These are phyloP conservation scores for Rhodosporidiobolus odoratus DNA, from an alignment of 768 basidiomycete species.

Conservation along the genomic window DNA sequence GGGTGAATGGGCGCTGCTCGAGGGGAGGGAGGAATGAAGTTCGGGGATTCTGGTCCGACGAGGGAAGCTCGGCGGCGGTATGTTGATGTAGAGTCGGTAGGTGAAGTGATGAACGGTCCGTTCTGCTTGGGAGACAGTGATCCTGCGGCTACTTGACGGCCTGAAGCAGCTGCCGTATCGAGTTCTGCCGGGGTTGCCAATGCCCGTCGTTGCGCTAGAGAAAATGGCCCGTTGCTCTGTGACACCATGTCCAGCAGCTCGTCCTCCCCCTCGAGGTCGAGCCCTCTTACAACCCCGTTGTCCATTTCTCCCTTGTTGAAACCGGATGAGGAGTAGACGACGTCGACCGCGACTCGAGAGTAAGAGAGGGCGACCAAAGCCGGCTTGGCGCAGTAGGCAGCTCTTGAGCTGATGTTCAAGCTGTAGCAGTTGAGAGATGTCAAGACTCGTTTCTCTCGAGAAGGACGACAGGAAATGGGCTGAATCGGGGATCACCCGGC, in stretches of 20 bases:
- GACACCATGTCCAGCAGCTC: background rate
- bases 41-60: conserved; percentile 3
- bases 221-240: background rate
- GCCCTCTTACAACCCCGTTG: background rate
- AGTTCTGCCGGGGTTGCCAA: background rate
- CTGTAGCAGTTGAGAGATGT: too few species aligned
- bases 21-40: background rate
- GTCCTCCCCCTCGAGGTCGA: background rate
- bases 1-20: background rate
- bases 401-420: too few species aligned
- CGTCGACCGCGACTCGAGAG: too few species aligned
- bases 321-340: too few species aligned
- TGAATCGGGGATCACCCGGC: too few species aligned
- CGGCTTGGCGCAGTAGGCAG: too few species aligned
- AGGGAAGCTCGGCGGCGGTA: background rate
- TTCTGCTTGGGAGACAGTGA: background rate
- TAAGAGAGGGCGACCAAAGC: too few species aligned
- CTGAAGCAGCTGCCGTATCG: background rate
- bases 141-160: background rate
- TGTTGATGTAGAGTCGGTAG: background rate
- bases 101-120: background rate
- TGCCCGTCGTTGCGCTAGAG: background rate
- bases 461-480: too few species aligned
- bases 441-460: too few species aligned
- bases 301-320: too few species aligned